Evolutionary conservation across 2,329 filamentous ascomycete species (phyloP), one percentile per base, ranked within the genome.

Genomic region (Aureobasidium sp.): DNA sequence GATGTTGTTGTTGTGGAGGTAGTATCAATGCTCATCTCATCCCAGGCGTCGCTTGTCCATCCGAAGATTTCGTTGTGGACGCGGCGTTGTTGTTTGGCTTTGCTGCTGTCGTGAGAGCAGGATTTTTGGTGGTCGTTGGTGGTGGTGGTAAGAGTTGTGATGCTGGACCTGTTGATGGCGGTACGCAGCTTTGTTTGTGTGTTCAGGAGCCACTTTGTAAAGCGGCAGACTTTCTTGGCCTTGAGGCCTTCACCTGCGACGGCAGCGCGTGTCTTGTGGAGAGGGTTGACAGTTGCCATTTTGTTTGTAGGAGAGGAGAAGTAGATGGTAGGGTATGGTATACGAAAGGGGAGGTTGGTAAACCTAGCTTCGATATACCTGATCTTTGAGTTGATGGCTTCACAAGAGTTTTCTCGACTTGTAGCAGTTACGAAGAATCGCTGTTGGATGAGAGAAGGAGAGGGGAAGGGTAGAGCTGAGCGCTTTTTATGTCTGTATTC

Each of bases 31-130:
- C 34, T 34, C 53, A 45, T 31, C 20, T 45, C 39, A 12, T 57
- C 53, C 22, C 25, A 57, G 39, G 27, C 41, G 39, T 57, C 53
- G 41, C 41, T 44, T 31, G 39, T 45, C 39, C 39, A 57, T 11
- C 53, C 53, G n/a, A 57, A 57, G 53, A 57, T n/a, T 57, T 57
- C 53, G n/a, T 57, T 57, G 53, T 57, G 39, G 39, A 57, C 36
- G 53, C 53, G 53, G 11, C 53, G 53, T 39, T 45, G 53, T 45
- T 57, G 53, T 34, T 2, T 29, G 34, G 14, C 17, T 45, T 57
- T 57, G 39, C 12, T 45, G 53, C 41, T 25, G n/a, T n/a, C 20
- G 37, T 17, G 17, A 25, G 25, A 44, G 53, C 41, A 34, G 39
- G 34, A 34, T 6, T 29, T 55, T 4, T 41, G 14, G 20, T 31